Percentiles rank a stretch among this genome's conserved stretches.
Conservation (phyloP, 257 asterid genomes). For the Solanum tarijense region DNA sequence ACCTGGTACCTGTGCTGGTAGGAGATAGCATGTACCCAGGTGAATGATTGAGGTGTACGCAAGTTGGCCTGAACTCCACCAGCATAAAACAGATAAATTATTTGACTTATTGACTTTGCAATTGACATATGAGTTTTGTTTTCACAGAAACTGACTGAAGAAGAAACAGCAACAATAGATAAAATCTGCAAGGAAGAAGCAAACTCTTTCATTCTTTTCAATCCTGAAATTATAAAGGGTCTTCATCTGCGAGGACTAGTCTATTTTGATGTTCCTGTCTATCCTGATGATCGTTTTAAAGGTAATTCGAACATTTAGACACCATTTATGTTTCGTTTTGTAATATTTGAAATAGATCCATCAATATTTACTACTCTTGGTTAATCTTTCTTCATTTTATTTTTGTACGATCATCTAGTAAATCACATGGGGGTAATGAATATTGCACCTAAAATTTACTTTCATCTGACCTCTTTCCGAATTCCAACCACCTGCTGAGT, state of each 20-base stretch:
- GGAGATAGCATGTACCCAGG: neutral
- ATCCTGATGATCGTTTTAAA: slow-evolving; percentile 93
- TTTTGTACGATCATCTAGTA: neutral
- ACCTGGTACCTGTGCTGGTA: neutral
- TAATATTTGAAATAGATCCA: neutral
- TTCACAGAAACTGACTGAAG: slow-evolving; percentile 89
- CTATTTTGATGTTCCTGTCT: slow-evolving; percentile 93
- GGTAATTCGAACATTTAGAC: slow-evolving; percentile 31
- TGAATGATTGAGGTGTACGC: neutral
- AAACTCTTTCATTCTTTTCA: slow-evolving; percentile 81
- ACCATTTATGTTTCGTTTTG: neutral
- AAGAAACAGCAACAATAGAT: slow-evolving; percentile 95
- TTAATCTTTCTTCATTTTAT: neutral
- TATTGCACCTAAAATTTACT: neutral
- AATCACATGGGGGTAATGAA: neutral
- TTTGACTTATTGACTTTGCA: neutral
- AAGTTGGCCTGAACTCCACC: neutral
- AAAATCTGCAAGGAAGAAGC: slow-evolving; percentile 98
- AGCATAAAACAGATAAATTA: neutral
- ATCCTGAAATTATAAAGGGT: slow-evolving; percentile 79
- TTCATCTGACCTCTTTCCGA: neutral
- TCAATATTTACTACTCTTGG: neutral
- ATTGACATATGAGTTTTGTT: neutral
- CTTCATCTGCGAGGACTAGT: slow-evolving; percentile 82
- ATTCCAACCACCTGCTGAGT: neutral